Base-by-base conservation (phyloP, 257 asterid genomes). In the Solanum etuberosum region DNA sequence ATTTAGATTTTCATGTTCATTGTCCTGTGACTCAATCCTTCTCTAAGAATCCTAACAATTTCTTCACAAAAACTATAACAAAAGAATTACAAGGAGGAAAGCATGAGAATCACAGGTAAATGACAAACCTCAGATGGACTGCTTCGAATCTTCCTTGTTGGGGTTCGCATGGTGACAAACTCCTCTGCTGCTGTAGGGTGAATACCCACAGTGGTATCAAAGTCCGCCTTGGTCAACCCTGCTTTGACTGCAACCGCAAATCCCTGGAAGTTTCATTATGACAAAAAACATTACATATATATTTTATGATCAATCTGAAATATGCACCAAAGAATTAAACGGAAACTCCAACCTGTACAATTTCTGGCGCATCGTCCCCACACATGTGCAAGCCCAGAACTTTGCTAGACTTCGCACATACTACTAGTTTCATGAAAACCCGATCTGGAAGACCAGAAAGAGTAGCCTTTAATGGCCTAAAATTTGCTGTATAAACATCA, bases 151-250 rank as follows among this genome's bases (percentile, higher is more conserved):
- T 93, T 94, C 87, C 98, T 92, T 34, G 98, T 90, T 63, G 99
- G 98, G 42, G 96, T 90, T 89, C 99, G 93, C 99, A 97, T 97
- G 77, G 99, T 97, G 86, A 97, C 99, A 83, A 97, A 86, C 92
- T 97, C 99, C 92, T 97, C 99, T 29, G 99, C 96, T 83, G 99
- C 91, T 85, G 99, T 97, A 38, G 99, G 99, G 88, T 97, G 99
- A 88, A 97, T 88, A 63, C 98, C 99, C 70, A 97, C 93, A 1
- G 98, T 95, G 85, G 95, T 89, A 95, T 97, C 99, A 86, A 97
- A 95, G 90, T 95, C 97, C 63, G 98, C 94, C 90, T 97, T 97
- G 37, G 98, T 95, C 83, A 97, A 88, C 88, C 99, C 98, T 85
- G 98, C 98, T 94, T 95, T 97, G 86, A 97, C 91, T 37, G 99